phyloP scores from a whole-genome alignment of 2,329 filamentous ascomycete genomes.

The Cryphonectria naterciae region DNA sequence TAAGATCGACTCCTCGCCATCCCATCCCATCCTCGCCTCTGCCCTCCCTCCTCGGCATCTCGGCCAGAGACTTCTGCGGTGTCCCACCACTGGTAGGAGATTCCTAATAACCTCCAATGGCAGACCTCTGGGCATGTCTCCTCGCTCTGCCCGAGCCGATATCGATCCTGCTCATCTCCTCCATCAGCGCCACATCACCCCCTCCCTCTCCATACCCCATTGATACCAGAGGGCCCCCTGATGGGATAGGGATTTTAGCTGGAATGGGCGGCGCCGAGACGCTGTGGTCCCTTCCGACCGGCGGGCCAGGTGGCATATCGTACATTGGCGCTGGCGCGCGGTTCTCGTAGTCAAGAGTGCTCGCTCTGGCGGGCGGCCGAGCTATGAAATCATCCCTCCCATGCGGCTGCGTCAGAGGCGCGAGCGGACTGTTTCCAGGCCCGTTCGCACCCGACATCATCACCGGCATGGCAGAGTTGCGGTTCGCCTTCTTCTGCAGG shows the following conservation, averaged over 20 bases:
- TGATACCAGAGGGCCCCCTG: constrained; percentile 44
- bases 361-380: constrained; percentile 48
- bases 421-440: constrained; percentile 50
- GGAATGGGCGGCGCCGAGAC: constrained; percentile 63
- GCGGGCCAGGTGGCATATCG: constrained; percentile 37
- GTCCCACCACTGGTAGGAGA: neutral
- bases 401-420: constrained; percentile 57
- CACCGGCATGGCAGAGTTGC: constrained; percentile 46
- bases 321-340: constrained; percentile 44
- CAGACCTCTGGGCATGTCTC: constrained; percentile 42
- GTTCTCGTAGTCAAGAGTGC: constrained; percentile 61
- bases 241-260: constrained; percentile 69
- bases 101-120: constrained; percentile 26
- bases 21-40: neutral
- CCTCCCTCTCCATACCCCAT: constrained; percentile 39
- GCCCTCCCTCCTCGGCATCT: neutral
- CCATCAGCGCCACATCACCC: constrained; percentile 64
- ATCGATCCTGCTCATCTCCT: constrained; percentile 72
- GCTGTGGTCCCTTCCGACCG: constrained; percentile 38
- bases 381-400: constrained; percentile 49
- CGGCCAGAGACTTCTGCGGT: neutral
- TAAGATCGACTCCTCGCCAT: constrained; percentile 21
- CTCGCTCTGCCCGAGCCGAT: constrained; percentile 64
- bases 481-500: constrained; percentile 65
- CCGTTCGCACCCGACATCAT: constrained; percentile 40